Percentiles rank a stretch among this genome's conserved stretches.
Evolutionary conservation across 495 filamentous ascomycete species (phyloP).

Genomic region (Pyrenula aspistea): DNA sequence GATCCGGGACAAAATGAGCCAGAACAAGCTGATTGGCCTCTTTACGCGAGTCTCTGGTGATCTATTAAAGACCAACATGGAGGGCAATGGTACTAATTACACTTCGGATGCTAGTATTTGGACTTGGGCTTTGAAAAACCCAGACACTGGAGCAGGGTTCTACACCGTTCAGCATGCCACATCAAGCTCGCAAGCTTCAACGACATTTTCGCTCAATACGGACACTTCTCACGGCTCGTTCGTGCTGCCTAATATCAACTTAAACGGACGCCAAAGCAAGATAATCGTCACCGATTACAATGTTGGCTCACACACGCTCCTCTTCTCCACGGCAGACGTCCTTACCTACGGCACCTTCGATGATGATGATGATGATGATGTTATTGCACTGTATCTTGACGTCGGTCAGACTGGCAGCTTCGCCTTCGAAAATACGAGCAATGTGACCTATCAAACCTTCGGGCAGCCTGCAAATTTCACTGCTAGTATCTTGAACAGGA

Average conservation of each 20-base stretch:
- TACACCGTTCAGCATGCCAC: constrained; percentile 48
- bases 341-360: constrained; percentile 42
- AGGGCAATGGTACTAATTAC: constrained; percentile 45
- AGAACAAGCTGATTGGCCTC: constrained; percentile 43
- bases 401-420: constrained; percentile 47
- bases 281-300: constrained; percentile 61
- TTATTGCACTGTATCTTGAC: constrained; percentile 52
- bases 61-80: constrained; percentile 39
- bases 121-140: constrained; percentile 43
- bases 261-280: constrained; percentile 61
- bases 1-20: constrained; percentile 30
- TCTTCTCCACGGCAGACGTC: constrained; percentile 62
- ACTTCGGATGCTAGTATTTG: constrained; percentile 28
- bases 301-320: constrained; percentile 38
- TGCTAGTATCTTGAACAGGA: constrained; percentile 33
- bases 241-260: constrained; percentile 47
- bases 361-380: constrained; percentile 21
- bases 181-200: constrained; percentile 38
- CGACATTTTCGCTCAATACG: constrained; percentile 44
- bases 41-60: constrained; percentile 43
- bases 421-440: constrained; percentile 28
- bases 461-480: constrained; percentile 22
- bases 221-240: constrained; percentile 44
- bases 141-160: constrained; percentile 42
- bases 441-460: constrained; percentile 30